Conservation (phyloP, 441 rosid species). For the Pelargonium citronellum region DNA sequence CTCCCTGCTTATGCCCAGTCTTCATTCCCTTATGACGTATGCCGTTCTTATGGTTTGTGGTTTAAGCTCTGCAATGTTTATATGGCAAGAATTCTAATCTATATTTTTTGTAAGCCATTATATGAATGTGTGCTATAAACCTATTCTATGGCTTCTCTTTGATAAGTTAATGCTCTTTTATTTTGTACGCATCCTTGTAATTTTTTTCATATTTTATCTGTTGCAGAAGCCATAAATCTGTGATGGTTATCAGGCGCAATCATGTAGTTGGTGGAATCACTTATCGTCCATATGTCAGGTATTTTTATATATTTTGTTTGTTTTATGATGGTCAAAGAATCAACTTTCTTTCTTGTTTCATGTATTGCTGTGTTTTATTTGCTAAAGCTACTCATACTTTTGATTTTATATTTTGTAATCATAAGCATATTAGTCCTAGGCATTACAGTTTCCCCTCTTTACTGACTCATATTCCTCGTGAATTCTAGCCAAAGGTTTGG, state of each 20-base stretch:
- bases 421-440: neutral
- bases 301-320: neutral
- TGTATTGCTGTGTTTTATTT: slow-evolving; percentile 6
- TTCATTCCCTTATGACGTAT: too few species aligned
- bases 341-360: slow-evolving; percentile 1
- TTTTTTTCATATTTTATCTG: slow-evolving; percentile 18
- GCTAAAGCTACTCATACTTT: neutral
- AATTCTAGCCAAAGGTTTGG: slow-evolving; percentile 85
- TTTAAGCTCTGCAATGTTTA: neutral
- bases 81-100: neutral
- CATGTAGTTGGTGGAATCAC: slow-evolving; percentile 96
- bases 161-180: neutral
- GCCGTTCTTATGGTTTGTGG: too few species aligned
- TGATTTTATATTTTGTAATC: neutral
- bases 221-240: slow-evolving; percentile 86
- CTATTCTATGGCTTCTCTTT: slow-evolving; percentile 5
- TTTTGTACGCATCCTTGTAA: slow-evolving; percentile 10
- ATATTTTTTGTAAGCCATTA: neutral
- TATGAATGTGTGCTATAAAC: neutral
- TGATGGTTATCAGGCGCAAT: slow-evolving; percentile 87
- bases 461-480: slow-evolving; percentile 22
- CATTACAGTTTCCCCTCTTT: slow-evolving; percentile 1
- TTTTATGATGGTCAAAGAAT: neutral
- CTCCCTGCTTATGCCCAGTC: too few species aligned
- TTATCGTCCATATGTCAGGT: slow-evolving; percentile 94